These are phyloP conservation scores for Tylopilus felleus DNA, from an alignment of 768 basidiomycete genomes.

Conservation along the genomic window DNA sequence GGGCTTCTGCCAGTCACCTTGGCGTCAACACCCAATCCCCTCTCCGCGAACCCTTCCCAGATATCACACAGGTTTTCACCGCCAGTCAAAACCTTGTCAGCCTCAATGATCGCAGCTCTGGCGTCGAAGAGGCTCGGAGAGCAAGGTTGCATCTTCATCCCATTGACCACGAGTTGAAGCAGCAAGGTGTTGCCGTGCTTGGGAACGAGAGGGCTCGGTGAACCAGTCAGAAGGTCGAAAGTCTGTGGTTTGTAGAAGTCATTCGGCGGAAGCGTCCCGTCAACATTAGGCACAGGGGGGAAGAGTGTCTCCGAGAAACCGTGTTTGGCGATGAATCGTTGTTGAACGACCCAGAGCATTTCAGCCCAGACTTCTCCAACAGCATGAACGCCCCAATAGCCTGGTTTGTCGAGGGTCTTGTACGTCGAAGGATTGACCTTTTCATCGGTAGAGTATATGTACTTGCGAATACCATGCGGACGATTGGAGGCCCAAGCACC, in stretches of 20 bases:
- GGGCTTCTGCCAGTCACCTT: conserved; percentile 71
- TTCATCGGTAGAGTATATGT: conserved; percentile 74
- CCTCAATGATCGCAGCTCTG: conserved; percentile 85
- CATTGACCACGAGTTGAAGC: conserved; percentile 82
- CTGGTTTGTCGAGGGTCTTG: conserved; percentile 90
- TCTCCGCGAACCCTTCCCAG: conserved; percentile 80
- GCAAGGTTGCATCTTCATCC: conserved; percentile 95
- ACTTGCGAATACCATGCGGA: conserved; percentile 79
- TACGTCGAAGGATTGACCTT: conserved; percentile 87
- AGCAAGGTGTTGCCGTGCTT: conserved; percentile 89
- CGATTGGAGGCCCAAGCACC: conserved; percentile 93
- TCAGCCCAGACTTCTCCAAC: conserved; percentile 96
- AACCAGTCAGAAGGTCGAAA: conserved; percentile 29
- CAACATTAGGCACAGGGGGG: conserved; percentile 66
- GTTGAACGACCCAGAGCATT: conserved; percentile 78
- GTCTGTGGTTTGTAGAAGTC: conserved; percentile 59
- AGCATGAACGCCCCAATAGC: conserved; percentile 91
- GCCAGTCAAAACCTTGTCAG: conserved; percentile 84
- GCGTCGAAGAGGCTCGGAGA: conserved; percentile 88
- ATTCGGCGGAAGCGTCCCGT: conserved; percentile 64
- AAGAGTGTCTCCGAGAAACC: conserved; percentile 77
- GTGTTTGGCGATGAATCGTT: conserved; percentile 74
- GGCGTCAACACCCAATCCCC: conserved; percentile 82
- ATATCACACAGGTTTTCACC: conserved; percentile 90
- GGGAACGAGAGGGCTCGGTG: conserved; percentile 58